These are phyloP conservation scores for Takakia lepidozioides DNA, from an alignment of 225 moss, liverwort and hornwort genomes.

Conservation along the genomic window DNA sequence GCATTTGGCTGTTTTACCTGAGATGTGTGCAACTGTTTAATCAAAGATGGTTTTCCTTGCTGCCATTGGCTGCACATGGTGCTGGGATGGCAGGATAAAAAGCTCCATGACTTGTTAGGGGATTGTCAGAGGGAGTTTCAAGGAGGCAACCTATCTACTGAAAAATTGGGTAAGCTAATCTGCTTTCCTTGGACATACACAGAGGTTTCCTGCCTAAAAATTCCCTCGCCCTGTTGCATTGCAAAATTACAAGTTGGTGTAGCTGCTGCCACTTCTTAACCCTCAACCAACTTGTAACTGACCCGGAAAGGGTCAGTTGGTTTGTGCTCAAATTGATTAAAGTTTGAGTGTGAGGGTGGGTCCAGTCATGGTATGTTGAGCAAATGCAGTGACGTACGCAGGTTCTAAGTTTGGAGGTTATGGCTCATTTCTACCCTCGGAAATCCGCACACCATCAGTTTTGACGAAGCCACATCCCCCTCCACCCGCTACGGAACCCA, in stretches of 20 bases:
- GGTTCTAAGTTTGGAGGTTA: slow-evolving; percentile 85
- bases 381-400: slow-evolving; percentile 3
- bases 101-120: slow-evolving; percentile 66
- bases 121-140: slow-evolving; percentile 91
- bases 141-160: slow-evolving; percentile 73
- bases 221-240: no score
- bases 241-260: no score
- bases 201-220: no score
- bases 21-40: no score
- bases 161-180: slow-evolving; percentile 82
- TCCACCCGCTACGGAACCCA: slow-evolving; percentile 37
- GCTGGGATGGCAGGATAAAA: slow-evolving; percentile 69
- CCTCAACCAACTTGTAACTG: no score
- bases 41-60: no score
- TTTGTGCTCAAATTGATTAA: no score
- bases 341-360: slow-evolving; percentile 21
- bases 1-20: no score
- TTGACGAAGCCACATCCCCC: slow-evolving; percentile 45
- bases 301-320: no score
- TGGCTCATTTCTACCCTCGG: slow-evolving; percentile 92
- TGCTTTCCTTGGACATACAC: no score
- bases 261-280: no score
- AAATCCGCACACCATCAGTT: slow-evolving; percentile 69
- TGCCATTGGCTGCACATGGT: not conserved
- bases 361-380: slow-evolving; percentile 27